A percentile compares a stretch with the other conserved stretches of the same genome.
Conservation (phyloP, 1,139 yeast genomes). For the Blastobotrys malaysiensis region DNA sequence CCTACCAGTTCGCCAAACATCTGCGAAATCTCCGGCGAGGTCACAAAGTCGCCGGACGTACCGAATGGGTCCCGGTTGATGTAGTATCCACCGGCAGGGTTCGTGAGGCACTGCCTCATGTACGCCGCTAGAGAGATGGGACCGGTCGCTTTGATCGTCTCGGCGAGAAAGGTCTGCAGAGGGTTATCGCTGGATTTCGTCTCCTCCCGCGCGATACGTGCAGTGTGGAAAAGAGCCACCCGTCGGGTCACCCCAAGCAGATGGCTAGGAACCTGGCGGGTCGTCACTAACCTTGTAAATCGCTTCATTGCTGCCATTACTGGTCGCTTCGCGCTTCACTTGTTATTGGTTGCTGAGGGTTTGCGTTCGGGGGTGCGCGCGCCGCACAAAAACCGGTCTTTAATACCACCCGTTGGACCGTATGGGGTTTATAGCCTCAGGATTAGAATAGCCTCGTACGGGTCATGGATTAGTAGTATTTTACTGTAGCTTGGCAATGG, state of each 20-base stretch:
- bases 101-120: slow-evolving; percentile 79
- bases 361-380: not conserved
- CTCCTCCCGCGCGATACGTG: not conserved
- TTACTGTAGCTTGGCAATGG: slow-evolving; percentile 36
- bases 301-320: not conserved
- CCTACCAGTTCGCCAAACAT: slow-evolving; percentile 87
- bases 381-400: too few species aligned
- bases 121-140: slow-evolving; percentile 69
- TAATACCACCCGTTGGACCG: too few species aligned
- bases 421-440: too few species aligned
- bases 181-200: not conserved
- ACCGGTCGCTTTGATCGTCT: slow-evolving; percentile 61
- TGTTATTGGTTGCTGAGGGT: not conserved
- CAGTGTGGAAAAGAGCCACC: not conserved
- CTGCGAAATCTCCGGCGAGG: slow-evolving; percentile 84
- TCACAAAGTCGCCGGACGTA: slow-evolving; percentile 65
- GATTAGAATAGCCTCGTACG: too few species aligned
- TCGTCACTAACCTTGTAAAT: not conserved
- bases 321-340: not conserved
- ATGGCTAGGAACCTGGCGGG: not conserved
- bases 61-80: slow-evolving; percentile 75
- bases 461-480: too few species aligned
- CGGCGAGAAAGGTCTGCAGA: slow-evolving; percentile 13
- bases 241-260: not conserved
- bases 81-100: slow-evolving; percentile 75